A percentile compares a stretch with the other conserved stretches of the same genome.
phyloP scores from a whole-genome alignment of 352 stramenopile genomes.

The Phytophthora pinifolia region DNA sequence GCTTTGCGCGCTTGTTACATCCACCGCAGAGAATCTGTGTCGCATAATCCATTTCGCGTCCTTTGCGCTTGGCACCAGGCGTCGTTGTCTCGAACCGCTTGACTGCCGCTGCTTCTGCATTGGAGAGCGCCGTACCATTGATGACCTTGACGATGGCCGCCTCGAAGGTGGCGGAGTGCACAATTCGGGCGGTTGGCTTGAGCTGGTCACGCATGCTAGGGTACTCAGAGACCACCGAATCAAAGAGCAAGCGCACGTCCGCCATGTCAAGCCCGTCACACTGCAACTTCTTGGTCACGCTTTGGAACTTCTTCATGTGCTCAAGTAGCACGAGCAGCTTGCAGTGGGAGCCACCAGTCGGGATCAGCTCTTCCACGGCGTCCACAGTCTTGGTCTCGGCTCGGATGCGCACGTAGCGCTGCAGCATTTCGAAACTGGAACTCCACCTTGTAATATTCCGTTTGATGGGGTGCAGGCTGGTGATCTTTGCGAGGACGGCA shows the following conservation, averaged over 20 bases:
- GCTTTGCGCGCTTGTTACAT: background rate
- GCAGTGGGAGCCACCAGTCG: constrained; percentile 10
- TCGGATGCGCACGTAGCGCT: background rate
- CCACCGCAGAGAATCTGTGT: background rate
- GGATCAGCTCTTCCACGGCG: constrained; percentile 1
- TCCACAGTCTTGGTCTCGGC: constrained; percentile 2
- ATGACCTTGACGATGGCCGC: constrained; percentile 9
- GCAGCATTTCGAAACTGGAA: constrained; percentile 4
- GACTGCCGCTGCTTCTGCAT: background rate
- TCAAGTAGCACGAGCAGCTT: constrained; percentile 29
- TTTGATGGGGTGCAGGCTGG: background rate
- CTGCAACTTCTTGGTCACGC: constrained; percentile 13
- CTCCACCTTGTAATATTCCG: constrained; percentile 4
- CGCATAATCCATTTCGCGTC: background rate
- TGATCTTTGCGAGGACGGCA: background rate
- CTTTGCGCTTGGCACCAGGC: constrained; percentile 1
- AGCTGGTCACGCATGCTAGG: background rate
- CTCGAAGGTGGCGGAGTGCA: constrained; percentile 6
- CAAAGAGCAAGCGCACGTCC: constrained; percentile 10
- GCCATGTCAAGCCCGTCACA: constrained; percentile 1
- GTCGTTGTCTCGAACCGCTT: constrained; percentile 8
- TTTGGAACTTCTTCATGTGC: constrained; percentile 17
- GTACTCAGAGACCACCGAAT: constrained; percentile 2
- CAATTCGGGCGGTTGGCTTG: constrained; percentile 2
- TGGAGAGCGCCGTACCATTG: constrained; percentile 2